Evolutionary conservation across 345 rosid genomes (phyloP), one percentile per base, ranked within the genome.

Genomic region (Barbarea vulgaris): DNA sequence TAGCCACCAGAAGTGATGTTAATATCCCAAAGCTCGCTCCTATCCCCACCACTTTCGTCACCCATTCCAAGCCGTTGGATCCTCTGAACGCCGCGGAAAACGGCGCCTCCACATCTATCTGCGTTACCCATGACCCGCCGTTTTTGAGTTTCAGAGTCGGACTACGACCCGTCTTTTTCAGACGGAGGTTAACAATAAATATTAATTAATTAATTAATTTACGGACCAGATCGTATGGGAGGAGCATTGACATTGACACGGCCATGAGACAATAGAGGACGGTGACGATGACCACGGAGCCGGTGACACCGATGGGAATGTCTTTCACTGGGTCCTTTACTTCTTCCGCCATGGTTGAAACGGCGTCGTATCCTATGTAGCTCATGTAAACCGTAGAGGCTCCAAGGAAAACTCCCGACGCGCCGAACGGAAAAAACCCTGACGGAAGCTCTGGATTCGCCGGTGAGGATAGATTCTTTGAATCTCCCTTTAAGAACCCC

Each of bases 11-110:
- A 67, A 94, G 80, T 34, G 98, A 94, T 77, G 98, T 91, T 75
- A 94, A 83, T 39, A 94, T 91, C 77, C 98, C 98, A 39, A 94
- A 88, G 73, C 98, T 89, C 24, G 98, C 97, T 77, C 98, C 97
- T 63, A 82, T 86, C 24, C 96, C 98, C 64, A 94, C 91, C 81
- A 88, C 96, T 70, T 83, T 85, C 36, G 93, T 79, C 48, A 86
- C 93, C 98, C 98, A 94, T 34, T 78, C 72, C 89, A 84, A 87
- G 4, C 91, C 91, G 67, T 80, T 70, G 2, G 92, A 89, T 80
- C 83, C 69, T 64, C 76, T 88, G 55, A 91, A 94, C 46, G 92
- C 97, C 22, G 81, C 87, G 3, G 97, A 82, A 80, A 87, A 94
- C 70, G 98, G 96, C 72, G 92, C 96, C 21, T 90, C 97, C 63